A percentile compares a stretch with the other conserved stretches of the same genome.
Evolutionary conservation across 306 rosid genomes (phyloP).

Genomic region (Vicia faba): DNA sequence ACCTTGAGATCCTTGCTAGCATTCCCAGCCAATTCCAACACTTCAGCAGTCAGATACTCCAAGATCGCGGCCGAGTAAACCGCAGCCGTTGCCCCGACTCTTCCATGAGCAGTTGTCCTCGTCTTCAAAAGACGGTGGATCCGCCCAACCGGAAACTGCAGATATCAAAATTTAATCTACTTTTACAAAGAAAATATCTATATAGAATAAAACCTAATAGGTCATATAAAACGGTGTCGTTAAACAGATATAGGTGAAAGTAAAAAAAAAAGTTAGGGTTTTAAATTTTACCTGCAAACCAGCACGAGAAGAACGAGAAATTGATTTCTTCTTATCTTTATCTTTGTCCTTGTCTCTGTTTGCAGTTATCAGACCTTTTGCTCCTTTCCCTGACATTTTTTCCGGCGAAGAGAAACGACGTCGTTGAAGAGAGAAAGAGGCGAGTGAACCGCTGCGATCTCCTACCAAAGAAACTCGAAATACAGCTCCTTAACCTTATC

Average conservation of each 20-base stretch:
- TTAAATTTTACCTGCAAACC: constrained; percentile 61
- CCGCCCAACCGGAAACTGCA: constrained; percentile 79
- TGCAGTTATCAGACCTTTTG: constrained; percentile 65
- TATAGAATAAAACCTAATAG: too few relatives aligned
- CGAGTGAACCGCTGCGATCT: not conserved
- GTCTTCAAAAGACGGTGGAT: constrained; percentile 70
- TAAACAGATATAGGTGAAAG: not conserved
- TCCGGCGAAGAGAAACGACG: constrained; percentile 15
- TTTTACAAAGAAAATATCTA: not conserved
- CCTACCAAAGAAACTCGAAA: too few relatives aligned
- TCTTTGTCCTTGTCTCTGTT: constrained; percentile 40
- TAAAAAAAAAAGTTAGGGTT: not conserved
- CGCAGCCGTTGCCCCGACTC: constrained; percentile 82
- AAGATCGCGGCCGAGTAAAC: constrained; percentile 71
- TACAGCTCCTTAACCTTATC: not conserved
- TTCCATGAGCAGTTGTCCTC: constrained; percentile 69
- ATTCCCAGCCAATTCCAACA: too few relatives aligned
- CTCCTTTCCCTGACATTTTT: constrained; percentile 78
- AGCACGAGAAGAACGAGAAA: constrained; percentile 73
- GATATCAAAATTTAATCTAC: not conserved
- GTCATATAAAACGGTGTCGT: not conserved
- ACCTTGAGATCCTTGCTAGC: too few relatives aligned
- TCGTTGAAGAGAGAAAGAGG: not conserved
- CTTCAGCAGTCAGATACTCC: too few relatives aligned
- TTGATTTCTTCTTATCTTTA: constrained; percentile 75